Evolutionary conservation across 2,329 filamentous ascomycete genomes (phyloP).

Genomic region (Periconia sp.): DNA sequence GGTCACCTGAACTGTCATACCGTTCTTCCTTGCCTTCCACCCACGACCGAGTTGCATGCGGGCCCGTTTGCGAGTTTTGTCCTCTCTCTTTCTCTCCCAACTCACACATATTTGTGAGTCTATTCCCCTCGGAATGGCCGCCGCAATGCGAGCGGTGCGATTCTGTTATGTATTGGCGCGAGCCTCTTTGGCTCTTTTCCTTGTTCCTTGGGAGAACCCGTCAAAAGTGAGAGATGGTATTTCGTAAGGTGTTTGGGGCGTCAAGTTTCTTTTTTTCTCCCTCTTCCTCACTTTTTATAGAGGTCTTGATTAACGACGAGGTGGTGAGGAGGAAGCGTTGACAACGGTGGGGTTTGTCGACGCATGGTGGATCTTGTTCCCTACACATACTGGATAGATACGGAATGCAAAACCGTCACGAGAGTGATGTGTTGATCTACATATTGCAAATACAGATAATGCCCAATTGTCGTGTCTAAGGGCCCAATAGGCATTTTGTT

Average conservation of each 20-base stretch:
- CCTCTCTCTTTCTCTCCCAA: too few relatives aligned
- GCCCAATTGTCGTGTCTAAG: too few relatives aligned
- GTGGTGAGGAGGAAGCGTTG: conserved; percentile 8
- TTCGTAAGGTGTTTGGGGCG: conserved; percentile 21
- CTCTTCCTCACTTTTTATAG: neutral
- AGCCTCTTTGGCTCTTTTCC: conserved; percentile 14
- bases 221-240: conserved; percentile 28
- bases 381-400: conserved; percentile 1
- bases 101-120: neutral
- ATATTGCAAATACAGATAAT: neutral
- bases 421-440: neutral
- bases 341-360: neutral
- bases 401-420: neutral
- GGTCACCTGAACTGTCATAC: conserved; percentile 20
- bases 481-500: too few relatives aligned
- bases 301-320: neutral
- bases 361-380: neutral
- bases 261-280: conserved; percentile 2
- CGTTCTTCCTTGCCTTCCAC: conserved; percentile 10
- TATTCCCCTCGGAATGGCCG: conserved; percentile 1
- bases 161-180: conserved; percentile 17
- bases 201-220: conserved; percentile 4
- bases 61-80: neutral
- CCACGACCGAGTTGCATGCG: neutral
- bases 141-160: conserved; percentile 15